Percentiles rank a stretch among this genome's conserved stretches.
These are phyloP conservation scores for Metschnikowia sp. DNA, from an alignment of 805 yeast species.

Conservation along the genomic window DNA sequence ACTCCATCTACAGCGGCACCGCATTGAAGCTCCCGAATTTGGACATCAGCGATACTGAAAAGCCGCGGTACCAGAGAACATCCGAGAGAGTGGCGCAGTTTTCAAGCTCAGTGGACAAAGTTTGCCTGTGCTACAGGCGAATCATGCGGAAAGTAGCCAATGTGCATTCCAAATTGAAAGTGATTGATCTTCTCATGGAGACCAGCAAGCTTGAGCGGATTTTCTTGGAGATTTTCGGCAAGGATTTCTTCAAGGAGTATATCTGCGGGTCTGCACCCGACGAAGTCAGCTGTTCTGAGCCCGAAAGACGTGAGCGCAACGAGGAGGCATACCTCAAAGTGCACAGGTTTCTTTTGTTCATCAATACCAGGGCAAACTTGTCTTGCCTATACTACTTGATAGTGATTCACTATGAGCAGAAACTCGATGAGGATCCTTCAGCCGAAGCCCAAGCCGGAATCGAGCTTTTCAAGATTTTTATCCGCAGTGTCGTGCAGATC, in stretches of 20 bases:
- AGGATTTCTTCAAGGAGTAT: slow-evolving; percentile 38
- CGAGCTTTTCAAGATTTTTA: slow-evolving; percentile 40
- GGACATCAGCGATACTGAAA: slow-evolving; percentile 33
- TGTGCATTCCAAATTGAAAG: slow-evolving; percentile 27
- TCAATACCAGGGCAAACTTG: slow-evolving; percentile 37
- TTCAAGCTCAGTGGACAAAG: slow-evolving; percentile 14
- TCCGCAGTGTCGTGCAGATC: slow-evolving; percentile 39
- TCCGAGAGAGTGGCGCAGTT: slow-evolving; percentile 6
- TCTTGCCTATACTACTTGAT: slow-evolving; percentile 40
- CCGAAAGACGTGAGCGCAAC: slow-evolving; percentile 19
- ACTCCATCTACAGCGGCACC: slow-evolving; percentile 33
- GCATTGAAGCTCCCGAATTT: slow-evolving; percentile 24
- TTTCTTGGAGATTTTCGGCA: slow-evolving; percentile 37
- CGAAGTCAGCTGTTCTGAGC: slow-evolving; percentile 9
- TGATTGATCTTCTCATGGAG: slow-evolving; percentile 33
- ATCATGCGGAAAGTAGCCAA: slow-evolving; percentile 27
- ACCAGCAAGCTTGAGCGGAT: slow-evolving; percentile 34
- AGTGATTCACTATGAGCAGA: slow-evolving; percentile 39
- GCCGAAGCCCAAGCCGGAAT: slow-evolving; percentile 37
- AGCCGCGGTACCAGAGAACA: slow-evolving; percentile 20
- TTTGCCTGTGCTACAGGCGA: slow-evolving; percentile 28
- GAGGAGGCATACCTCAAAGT: slow-evolving; percentile 33
- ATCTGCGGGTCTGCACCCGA: slow-evolving; percentile 32
- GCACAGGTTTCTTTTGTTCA: slow-evolving; percentile 31
- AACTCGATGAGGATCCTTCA: slow-evolving; percentile 24